Evolutionary conservation across 805 yeast species (phyloP).

Genomic region (Ogataea parapolymorpha): DNA sequence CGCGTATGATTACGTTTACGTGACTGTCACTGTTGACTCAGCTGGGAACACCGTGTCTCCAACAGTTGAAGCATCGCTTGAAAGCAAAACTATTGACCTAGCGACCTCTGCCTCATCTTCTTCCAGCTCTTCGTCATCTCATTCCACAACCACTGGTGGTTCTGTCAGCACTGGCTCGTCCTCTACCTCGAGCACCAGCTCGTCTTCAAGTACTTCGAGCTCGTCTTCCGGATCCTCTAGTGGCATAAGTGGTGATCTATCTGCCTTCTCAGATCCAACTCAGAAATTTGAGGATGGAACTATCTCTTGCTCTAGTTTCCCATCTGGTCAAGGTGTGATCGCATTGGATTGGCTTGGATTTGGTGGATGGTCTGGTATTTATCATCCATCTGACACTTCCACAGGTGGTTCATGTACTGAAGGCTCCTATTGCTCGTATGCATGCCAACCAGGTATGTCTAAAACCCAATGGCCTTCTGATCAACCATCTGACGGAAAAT

Average conservation of each 20-base stretch:
- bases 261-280: slow-evolving; percentile 54
- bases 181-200: slow-evolving; percentile 21
- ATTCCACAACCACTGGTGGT: slow-evolving; percentile 17
- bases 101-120: slow-evolving; percentile 21
- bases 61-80: slow-evolving; percentile 28
- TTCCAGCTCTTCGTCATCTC: slow-evolving; percentile 22
- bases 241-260: slow-evolving; percentile 53
- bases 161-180: slow-evolving; percentile 1
- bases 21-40: slow-evolving; percentile 51
- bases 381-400: slow-evolving; percentile 36
- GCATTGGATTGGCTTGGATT: slow-evolving; percentile 66
- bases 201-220: slow-evolving; percentile 7
- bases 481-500: slow-evolving; percentile 66
- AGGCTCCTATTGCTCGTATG: slow-evolving; percentile 73
- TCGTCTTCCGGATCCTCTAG: slow-evolving; percentile 34
- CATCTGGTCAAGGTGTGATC: slow-evolving; percentile 81
- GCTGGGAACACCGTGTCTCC: slow-evolving; percentile 44
- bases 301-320: slow-evolving; percentile 64
- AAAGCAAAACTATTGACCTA: slow-evolving; percentile 21
- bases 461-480: slow-evolving; percentile 74
- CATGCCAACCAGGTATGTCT: slow-evolving; percentile 77
- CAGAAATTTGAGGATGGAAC: slow-evolving; percentile 70
- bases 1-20: slow-evolving; percentile 45
- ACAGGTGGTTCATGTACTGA: slow-evolving; percentile 57
- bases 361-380: slow-evolving; percentile 62